Conservation (phyloP, 2,329 filamentous ascomycete genomes). For the Trichoderma arundinaceum region DNA sequence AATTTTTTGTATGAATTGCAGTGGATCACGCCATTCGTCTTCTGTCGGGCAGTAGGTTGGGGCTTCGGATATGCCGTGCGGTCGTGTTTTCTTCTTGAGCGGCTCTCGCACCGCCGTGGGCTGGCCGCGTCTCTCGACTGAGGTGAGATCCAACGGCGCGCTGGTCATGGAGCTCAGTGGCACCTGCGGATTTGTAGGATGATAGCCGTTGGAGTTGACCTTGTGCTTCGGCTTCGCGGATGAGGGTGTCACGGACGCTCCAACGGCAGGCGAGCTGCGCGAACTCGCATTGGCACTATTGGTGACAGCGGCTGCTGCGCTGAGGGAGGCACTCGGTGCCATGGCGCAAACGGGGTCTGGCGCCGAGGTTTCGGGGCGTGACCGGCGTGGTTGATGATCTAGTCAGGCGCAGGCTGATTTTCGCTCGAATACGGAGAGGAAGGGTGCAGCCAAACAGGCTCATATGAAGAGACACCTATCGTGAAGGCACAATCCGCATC, state of each 20-base stretch:
- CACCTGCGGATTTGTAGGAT: slow-evolving; percentile 56
- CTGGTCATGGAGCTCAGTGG: slow-evolving; percentile 63
- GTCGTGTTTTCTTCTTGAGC: slow-evolving; percentile 76
- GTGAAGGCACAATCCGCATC: slow-evolving; percentile 35
- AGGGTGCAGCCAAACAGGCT: slow-evolving; percentile 18
- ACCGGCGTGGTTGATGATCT: slow-evolving; percentile 25
- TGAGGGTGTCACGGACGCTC: slow-evolving; percentile 43
- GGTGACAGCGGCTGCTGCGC: slow-evolving; percentile 45
- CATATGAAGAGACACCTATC: slow-evolving; percentile 32
- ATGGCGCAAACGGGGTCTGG: slow-evolving; percentile 40
- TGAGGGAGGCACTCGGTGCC: slow-evolving; percentile 49
- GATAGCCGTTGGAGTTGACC: slow-evolving; percentile 60
- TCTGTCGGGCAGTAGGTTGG: slow-evolving; percentile 89
- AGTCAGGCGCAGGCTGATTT: slow-evolving; percentile 9
- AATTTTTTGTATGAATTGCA: slow-evolving; percentile 93
- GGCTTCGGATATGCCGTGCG: slow-evolving; percentile 85
- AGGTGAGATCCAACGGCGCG: slow-evolving; percentile 77
- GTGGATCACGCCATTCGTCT: slow-evolving; percentile 93
- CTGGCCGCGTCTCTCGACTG: slow-evolving; percentile 89
- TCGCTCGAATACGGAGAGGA: slow-evolving; percentile 17
- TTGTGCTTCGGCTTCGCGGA: slow-evolving; percentile 58
- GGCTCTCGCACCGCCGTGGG: slow-evolving; percentile 77
- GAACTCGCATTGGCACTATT: slow-evolving; percentile 57
- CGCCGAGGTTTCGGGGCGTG: slow-evolving; percentile 20
- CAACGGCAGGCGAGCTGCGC: slow-evolving; percentile 58